These are phyloP conservation scores for Kernera saxatilis DNA, from an alignment of 345 rosid species.

Conservation along the genomic window DNA sequence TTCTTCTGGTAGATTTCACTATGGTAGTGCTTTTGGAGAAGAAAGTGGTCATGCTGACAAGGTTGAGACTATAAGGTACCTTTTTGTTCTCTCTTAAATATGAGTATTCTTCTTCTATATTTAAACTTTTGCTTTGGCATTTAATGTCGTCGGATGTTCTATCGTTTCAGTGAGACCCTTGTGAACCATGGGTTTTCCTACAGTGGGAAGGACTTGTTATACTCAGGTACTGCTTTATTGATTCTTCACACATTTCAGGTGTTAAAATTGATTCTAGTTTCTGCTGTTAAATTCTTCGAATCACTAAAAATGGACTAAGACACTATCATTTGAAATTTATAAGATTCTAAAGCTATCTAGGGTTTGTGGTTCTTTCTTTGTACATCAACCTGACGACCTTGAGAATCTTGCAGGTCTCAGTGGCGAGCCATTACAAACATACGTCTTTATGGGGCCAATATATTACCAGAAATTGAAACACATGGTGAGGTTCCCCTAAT, in stretches of 20 bases:
- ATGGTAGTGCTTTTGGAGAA: constrained; percentile 98
- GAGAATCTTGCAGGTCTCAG: constrained; percentile 60
- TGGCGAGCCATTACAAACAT: constrained; percentile 80
- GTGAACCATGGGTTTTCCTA: constrained; percentile 75
- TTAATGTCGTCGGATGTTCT: background rate
- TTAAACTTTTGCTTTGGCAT: constrained; percentile 3
- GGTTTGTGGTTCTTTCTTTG: background rate
- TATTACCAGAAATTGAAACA: constrained; percentile 97
- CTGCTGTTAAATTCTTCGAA: background rate
- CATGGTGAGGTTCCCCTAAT: constrained; percentile 54
- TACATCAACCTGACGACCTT: constrained; percentile 23
- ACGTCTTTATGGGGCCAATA: constrained; percentile 95
- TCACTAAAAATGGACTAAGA: constrained; percentile 1
- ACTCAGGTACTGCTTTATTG: constrained; percentile 58
- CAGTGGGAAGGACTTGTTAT: constrained; percentile 85
- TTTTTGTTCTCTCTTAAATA: background rate
- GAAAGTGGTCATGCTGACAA: constrained; percentile 90
- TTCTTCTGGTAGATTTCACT: constrained; percentile 75
- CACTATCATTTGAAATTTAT: background rate
- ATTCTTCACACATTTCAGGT: constrained; percentile 5
- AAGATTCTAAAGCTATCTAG: background rate
- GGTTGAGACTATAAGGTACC: constrained; percentile 74
- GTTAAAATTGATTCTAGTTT: background rate
- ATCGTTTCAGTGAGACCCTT: constrained; percentile 61
- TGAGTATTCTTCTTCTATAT: background rate